Evolutionary conservation across 306 rosid species (phyloP), one percentile per base, ranked within the genome.

Genomic region (Pueraria montana): DNA sequence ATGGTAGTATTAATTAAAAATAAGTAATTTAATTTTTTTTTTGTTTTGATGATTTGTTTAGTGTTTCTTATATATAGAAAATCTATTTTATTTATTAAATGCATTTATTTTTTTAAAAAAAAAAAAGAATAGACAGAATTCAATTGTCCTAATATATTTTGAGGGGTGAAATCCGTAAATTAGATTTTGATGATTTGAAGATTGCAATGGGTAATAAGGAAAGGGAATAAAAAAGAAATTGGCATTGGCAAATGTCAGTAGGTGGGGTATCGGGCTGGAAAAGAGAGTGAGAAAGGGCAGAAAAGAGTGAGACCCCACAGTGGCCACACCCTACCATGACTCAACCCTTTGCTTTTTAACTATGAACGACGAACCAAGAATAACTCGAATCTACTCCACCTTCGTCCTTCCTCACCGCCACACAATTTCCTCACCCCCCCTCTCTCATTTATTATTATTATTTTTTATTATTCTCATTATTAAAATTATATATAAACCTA

Each of bases 361-460:
- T 26, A 42, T 1, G 68, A 24, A 72, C 50, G 32, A 74, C 59
- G 43, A 56, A 56, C 63, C 63, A 56, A 56, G 30, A 69, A 80
- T 73, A 86, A 90, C 94, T 78, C 89, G 87, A 90, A 87, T 87
- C 89, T 78, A 77, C 90, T 85, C 83, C 91, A 61, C 73, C 84
- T 67, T 80, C 82, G 24, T 77, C 45, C 87, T 61, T 80, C 89
- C 69, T 83, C 86, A 61, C 83, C 89, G 87, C 89, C 91, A 84
- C 88, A 88, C 74, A 73, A 74, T 52, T 78, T 59, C 64, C 80
- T 67, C 56, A 77, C 81, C 74, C 43, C 81, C 74, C 26, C 70
- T 20, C 79, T 32, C 40, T 3, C 10, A 2, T 11, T 46, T n/a
- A 4, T 63, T 43, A 4, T 36, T 34, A 3, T 5, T 75, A 0